Percentiles rank a stretch among this genome's conserved stretches.
phyloP scores from a whole-genome alignment of 1,284 basidiomycete genomes.

The Porogramme epimiltina region DNA sequence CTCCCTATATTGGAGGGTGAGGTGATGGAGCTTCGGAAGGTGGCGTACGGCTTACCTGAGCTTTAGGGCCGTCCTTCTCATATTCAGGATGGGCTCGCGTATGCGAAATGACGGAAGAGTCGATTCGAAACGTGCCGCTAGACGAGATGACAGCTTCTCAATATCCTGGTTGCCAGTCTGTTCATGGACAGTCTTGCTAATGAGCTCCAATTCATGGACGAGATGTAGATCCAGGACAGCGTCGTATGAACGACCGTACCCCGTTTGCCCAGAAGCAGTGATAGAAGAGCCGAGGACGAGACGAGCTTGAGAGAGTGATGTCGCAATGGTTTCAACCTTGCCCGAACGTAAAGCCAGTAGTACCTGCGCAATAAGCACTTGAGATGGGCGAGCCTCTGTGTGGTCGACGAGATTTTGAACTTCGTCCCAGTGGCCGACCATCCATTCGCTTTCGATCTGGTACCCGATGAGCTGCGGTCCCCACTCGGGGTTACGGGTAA shows the following conservation, averaged over 20 bases:
- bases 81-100: slow-evolving; percentile 88
- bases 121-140: slow-evolving; percentile 70
- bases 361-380: slow-evolving; percentile 81
- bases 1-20: slow-evolving; percentile 6
- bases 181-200: slow-evolving; percentile 48
- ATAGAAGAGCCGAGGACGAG: slow-evolving; percentile 80
- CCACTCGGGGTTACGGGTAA: slow-evolving; percentile 89
- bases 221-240: slow-evolving; percentile 87
- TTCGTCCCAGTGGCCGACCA: slow-evolving; percentile 91
- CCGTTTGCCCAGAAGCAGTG: slow-evolving; percentile 75
- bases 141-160: slow-evolving; percentile 43
- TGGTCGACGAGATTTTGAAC: slow-evolving; percentile 65
- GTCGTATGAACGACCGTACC: slow-evolving; percentile 89
- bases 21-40: not conserved
- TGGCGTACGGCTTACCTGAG: slow-evolving; percentile 50
- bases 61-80: slow-evolving; percentile 86
- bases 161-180: slow-evolving; percentile 17
- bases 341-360: slow-evolving; percentile 79
- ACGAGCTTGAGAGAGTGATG: slow-evolving; percentile 71
- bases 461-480: slow-evolving; percentile 78
- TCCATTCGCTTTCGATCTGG: slow-evolving; percentile 94
- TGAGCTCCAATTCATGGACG: slow-evolving; percentile 86
- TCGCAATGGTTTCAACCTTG: slow-evolving; percentile 45
- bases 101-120: slow-evolving; percentile 92
- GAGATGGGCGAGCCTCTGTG: slow-evolving; percentile 52